These are phyloP conservation scores for Maudiozyma bulderi DNA, from an alignment of 805 yeast genomes.

Conservation along the genomic window DNA sequence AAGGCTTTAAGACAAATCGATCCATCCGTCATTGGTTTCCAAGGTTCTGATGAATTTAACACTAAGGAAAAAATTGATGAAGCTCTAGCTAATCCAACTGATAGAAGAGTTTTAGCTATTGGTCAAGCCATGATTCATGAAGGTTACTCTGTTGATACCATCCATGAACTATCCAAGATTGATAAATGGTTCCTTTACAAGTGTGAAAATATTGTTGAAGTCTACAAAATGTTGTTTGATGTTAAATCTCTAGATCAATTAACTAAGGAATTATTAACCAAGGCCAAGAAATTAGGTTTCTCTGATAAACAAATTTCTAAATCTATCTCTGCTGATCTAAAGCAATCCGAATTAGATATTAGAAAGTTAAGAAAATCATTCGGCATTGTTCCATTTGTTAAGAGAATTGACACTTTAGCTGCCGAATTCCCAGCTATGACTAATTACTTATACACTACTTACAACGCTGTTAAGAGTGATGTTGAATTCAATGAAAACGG, in stretches of 20 bases:
- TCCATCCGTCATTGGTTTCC: constrained; percentile 84
- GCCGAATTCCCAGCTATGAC: constrained; percentile 98
- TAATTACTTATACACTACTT: constrained; percentile 90
- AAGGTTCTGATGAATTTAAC: constrained; percentile 60
- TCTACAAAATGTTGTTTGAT: constrained; percentile 71
- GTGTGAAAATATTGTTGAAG: constrained; percentile 82
- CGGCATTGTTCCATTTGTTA: constrained; percentile 85
- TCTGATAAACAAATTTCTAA: constrained; percentile 87
- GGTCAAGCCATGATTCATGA: constrained; percentile 94
- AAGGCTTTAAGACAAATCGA: constrained; percentile 95
- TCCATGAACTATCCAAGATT: constrained; percentile 84
- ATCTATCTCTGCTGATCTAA: constrained; percentile 46
- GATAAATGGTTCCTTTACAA: constrained; percentile 95
- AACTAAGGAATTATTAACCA: constrained; percentile 56
- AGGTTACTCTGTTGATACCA: constrained; percentile 81
- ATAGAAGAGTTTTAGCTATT: constrained; percentile 95
- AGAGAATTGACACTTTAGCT: constrained; percentile 93
- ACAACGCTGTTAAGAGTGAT: constrained; percentile 82
- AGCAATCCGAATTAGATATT: constrained; percentile 58
- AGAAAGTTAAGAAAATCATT: constrained; percentile 71
- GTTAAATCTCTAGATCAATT: constrained; percentile 49
- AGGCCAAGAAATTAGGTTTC: constrained; percentile 91
- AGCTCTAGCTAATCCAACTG: constrained; percentile 77
- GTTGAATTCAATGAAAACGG: constrained; percentile 82
- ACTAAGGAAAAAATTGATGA: constrained; percentile 60